Percentiles rank a stretch among this genome's conserved stretches.
These are phyloP conservation scores for Atkinsonella texensis DNA, from an alignment of 2,329 filamentous ascomycete species.

Conservation along the genomic window DNA sequence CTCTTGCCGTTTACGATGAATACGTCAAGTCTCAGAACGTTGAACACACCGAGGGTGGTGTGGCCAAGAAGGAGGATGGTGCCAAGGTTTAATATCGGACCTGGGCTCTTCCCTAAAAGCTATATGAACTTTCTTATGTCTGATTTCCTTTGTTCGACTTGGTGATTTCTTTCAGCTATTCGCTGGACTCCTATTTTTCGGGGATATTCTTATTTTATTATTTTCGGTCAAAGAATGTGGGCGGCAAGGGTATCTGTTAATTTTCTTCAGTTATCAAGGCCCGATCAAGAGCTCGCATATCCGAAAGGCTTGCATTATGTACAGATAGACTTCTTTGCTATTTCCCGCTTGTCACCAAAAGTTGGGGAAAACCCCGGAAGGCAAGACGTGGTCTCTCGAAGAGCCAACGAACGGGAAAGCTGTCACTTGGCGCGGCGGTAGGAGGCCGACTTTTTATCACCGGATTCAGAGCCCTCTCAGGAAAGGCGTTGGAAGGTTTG, in stretches of 20 bases:
- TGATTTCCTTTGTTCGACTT: conserved; percentile 19
- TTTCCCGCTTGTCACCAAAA: conserved; percentile 23
- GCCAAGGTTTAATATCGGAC: conserved; percentile 25
- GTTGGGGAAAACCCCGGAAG: conserved; percentile 17
- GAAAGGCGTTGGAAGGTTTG: conserved; percentile 28
- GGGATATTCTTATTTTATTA: conserved; percentile 3
- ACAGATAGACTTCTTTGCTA: conserved; percentile 31
- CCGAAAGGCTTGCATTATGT: conserved; percentile 21
- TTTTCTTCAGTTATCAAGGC: conserved; percentile 1
- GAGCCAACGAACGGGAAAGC: conserved; percentile 2
- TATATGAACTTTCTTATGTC: conserved; percentile 7
- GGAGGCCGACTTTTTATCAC: conserved; percentile 2
- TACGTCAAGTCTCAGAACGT: conserved; percentile 78
- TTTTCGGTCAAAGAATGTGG: conserved; percentile 5
- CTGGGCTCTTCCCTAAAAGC: conserved; percentile 5
- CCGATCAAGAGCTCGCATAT: conserved; percentile 1
- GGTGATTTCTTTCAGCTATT: conserved; percentile 1
- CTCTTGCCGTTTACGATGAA: conserved; percentile 93
- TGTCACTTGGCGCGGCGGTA: conserved; percentile 4
- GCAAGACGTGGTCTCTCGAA: conserved; percentile 13
- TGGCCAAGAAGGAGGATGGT: conserved; percentile 38
- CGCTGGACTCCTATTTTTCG: conserved; percentile 2
- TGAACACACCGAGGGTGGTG: conserved; percentile 21
- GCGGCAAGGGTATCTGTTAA: not conserved
- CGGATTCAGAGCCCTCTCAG: conserved; percentile 3